phyloP scores from a whole-genome alignment of 768 basidiomycete genomes.

The Flagelloscypha sp. region DNA sequence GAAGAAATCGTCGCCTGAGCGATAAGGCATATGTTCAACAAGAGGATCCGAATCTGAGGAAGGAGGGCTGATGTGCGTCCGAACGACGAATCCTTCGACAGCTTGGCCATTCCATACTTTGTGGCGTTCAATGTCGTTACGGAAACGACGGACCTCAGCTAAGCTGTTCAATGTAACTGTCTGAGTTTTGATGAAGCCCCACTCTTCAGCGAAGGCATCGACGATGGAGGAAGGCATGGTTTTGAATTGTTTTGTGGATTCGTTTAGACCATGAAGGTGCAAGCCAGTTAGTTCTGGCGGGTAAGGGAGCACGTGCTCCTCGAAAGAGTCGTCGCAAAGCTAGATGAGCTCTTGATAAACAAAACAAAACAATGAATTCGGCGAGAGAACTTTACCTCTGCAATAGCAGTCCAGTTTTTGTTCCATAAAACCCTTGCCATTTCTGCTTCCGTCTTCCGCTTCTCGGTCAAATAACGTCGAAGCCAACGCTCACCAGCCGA shows the following conservation, averaged over 20 bases:
- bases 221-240: constrained; percentile 64
- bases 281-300: constrained; percentile 77
- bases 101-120: constrained; percentile 80
- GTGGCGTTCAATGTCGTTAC: constrained; percentile 50
- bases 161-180: constrained; percentile 53
- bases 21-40: no score
- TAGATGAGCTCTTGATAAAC: constrained; percentile 21
- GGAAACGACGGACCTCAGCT: constrained; percentile 63
- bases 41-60: no score
- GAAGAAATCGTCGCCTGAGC: constrained; percentile 81
- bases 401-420: constrained; percentile 80
- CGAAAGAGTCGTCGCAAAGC: constrained; percentile 97
- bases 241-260: constrained; percentile 52
- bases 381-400: constrained; percentile 80
- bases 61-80: constrained; percentile 51
- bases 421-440: constrained; percentile 72
- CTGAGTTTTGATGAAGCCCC: constrained; percentile 83
- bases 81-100: constrained; percentile 92
- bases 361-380: neutral
- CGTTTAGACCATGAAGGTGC: constrained; percentile 88
- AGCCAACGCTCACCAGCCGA: constrained; percentile 83
- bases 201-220: constrained; percentile 75
- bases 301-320: constrained; percentile 91
- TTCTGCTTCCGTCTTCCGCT: constrained; percentile 61
- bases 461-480: constrained; percentile 49